Evolutionary conservation across 2,329 filamentous ascomycete genomes (phyloP), one percentile per base, ranked within the genome.

Genomic region (Clonostachys sp.): DNA sequence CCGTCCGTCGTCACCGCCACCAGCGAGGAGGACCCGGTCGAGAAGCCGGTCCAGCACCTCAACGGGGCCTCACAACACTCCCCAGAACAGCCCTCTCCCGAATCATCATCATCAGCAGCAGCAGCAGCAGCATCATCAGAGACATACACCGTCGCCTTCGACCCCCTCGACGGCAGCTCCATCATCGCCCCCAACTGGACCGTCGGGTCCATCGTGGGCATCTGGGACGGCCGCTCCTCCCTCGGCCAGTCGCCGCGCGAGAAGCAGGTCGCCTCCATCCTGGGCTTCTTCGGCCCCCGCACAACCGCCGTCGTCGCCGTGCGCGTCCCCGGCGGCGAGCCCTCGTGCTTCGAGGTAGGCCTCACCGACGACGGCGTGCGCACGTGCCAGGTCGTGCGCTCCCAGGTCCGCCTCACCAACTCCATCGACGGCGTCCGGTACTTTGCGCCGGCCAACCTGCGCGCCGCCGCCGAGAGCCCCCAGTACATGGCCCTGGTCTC

Each of bases 81-180:
- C 38, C 7, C 14, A 16, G 12, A n/a, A 12, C 24, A 20, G 17
- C 14, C 14, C 14, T 14, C 13, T 14, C 14, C 14, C 7, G 36
- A 39, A 18, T 30, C 24, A 30, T 30, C 24, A 30, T 10, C 7
- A 24, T 24, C 20, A 24, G 2, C 5, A 24, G 5, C 20, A 24
- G 2, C 5, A 24, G 5, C 20, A 24, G 2, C 5, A 24, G 8
- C 24, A 24, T 9, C 24, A 30, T 30, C 24, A 30, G 75, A 81
- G 53, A 57, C 64, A 30, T 84, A 84, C 61, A 75, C 80, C 0
- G 62, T 83, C 9, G 80, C 79, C 1, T 85, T 84, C 53, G 81
- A 85, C 53, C 81, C 81, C 0, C 71, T 85, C 0, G 81, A 85
- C 53, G 81, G 81, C 12, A 81, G 76, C 60, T 83, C 77, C 51